Base-by-base conservation (phyloP, 2,329 filamentous ascomycete genomes). In the Lecanoromycetidae sp. region DNA sequence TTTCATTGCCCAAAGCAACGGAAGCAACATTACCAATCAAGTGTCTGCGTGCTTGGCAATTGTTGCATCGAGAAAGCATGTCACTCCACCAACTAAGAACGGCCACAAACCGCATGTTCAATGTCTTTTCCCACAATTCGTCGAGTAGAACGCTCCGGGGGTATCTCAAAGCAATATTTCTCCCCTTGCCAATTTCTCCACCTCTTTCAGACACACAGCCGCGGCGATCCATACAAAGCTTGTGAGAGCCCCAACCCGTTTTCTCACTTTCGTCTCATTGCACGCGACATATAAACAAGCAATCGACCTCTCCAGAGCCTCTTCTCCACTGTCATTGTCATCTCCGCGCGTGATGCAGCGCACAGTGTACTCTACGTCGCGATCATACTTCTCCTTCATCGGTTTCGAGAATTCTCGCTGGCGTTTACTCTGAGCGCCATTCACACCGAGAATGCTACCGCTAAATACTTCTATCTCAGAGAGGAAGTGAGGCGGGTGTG, bases 391-490 rank as follows among this genome's bases (percentile, higher is more conserved):
- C 8, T 69, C 67, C 34, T 66, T 69, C 55, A 73, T 62, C 13
- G 57, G 62, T 1, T 57, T 57, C 2, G 68, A 70, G 4, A 57
- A 52, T 19, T 55, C 53, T 36, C 53, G 53, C 27, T 53, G 51
- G 10, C 50, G 46, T 30, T 51, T 52, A 30, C 26, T 46, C n/a
- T 48, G 52, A 13, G 44, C 59, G 25, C 52, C 52, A 29, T 44
- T 46, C 30, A 43, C 50, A 30, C 53, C 53, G 6, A 55, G 23
- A 17, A 55, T 50, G 43, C 67, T 72, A 23, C 76, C 76, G 25
- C 71, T 67, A 57, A 80, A 77, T 36, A 74, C 74, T 59, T 77
- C 74, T 5, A 68, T 60, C 56, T 76, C 74, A 9, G 62, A 68
- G 8, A 76, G 61, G 2, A 63, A 63, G 4, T 64, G 58, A 33